Evolutionary conservation across 2,329 filamentous ascomycete species (phyloP), one percentile per base, ranked within the genome.

Genomic region (Microsporum canis): DNA sequence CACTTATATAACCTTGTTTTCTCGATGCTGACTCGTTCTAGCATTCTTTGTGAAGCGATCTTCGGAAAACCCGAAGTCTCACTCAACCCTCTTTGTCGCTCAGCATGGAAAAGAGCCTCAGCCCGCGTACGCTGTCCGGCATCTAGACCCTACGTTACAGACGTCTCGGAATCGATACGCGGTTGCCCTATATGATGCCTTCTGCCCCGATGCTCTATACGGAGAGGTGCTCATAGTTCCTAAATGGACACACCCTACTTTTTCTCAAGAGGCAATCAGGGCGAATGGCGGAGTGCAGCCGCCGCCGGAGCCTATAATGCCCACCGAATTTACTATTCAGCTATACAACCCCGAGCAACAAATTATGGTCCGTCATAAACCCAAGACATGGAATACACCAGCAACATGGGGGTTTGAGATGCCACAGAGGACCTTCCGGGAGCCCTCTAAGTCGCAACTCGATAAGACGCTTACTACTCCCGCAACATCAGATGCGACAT

Each of bases 271-370:
- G 60, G 88, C 95, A 70, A 82, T 91, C 61, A 84, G 89, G 64
- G 81, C 75, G 63, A 82, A 88, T 69, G 86, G 85, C 63, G 87
- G 86, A 14, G 76, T 84, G 0, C 77, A 82, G 2, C 85, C 82
- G 27, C 82, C 82, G 14, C 86, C 87, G 0, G 82, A 87, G 63
- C 88, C 91, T 7, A 80, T 89, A 38, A 82, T 89, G 33, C 91
- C 92, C 0, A 85, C 86, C 61, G 79, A 84, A 59, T 96, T 97
- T 72, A 80, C 82, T n/a, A 81, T 97, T 43, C 87, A 92, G 68
- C 84, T 99, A 2, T 97, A 96, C 79, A 94, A 96, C 71, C 94
- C 94, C 0, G 92, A 97, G 71, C 90, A 94, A 73, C 82, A 88
- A 67, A 79, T 97, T 23, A 68, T 79, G 0, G 82, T 97, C 39